Evolutionary conservation across 192 early-diverging fungal species (phyloP).

Genomic region (Paraglomus brasilianum): DNA sequence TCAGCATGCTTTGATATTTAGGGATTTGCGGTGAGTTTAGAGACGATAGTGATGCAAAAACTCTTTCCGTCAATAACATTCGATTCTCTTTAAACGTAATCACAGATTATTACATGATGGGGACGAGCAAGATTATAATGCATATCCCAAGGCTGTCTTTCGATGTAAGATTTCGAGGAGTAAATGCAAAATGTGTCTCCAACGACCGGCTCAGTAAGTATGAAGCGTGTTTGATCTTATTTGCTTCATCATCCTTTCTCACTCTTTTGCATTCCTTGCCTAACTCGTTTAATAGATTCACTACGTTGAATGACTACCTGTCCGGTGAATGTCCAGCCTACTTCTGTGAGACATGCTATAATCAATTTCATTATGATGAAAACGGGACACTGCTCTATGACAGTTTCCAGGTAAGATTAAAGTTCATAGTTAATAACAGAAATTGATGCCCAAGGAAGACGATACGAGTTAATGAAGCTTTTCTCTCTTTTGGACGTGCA

Average conservation of each 20-base stretch:
- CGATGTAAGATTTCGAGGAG: conserved; percentile 49
- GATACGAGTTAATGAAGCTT: background rate
- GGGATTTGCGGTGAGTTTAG: conserved; percentile 53
- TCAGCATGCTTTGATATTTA: conserved; percentile 72
- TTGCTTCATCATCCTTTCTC: background rate
- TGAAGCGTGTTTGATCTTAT: background rate
- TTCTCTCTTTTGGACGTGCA: background rate
- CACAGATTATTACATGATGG: conserved; percentile 6
- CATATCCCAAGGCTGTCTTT: conserved; percentile 57
- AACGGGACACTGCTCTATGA: conserved; percentile 56
- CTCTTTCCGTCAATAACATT: background rate
- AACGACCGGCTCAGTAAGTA: conserved; percentile 48
- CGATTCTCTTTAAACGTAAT: background rate
- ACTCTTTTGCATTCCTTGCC: background rate
- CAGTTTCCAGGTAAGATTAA: conserved; percentile 35
- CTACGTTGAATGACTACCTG: conserved; percentile 69
- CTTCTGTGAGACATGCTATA: conserved; percentile 72
- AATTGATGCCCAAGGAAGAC: too few relatives aligned
- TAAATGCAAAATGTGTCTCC: conserved; percentile 62
- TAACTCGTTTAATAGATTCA: conserved; percentile 33
- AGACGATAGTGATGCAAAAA: background rate
- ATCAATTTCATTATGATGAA: conserved; percentile 64
- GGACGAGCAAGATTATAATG: conserved; percentile 50
- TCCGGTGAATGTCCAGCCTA: conserved; percentile 66
- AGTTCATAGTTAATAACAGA: too few relatives aligned